phyloP scores from a whole-genome alignment of 345 rosid species.

The Aegle marmelos region DNA sequence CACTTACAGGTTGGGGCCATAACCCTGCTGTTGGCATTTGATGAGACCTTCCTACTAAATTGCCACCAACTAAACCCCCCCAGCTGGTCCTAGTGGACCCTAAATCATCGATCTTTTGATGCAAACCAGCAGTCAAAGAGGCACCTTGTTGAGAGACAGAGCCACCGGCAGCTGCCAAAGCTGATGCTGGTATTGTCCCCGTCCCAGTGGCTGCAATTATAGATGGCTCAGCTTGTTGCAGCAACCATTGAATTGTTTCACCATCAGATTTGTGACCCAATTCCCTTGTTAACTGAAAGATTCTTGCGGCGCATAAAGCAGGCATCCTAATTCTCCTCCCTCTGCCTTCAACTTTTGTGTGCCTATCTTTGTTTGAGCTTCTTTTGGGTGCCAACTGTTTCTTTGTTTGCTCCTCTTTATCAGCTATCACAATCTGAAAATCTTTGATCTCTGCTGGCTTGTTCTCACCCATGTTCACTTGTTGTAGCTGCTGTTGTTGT shows the following conservation, averaged over 20 bases:
- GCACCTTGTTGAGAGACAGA: conserved; percentile 65
- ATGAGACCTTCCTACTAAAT: conserved; percentile 62
- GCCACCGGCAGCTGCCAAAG: conserved; percentile 57
- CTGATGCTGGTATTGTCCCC: conserved; percentile 96
- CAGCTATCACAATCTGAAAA: conserved; percentile 68
- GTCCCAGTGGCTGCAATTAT: conserved; percentile 89
- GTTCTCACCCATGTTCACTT: conserved; percentile 37
- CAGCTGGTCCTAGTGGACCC: conserved; percentile 66
- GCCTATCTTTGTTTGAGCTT: conserved; percentile 92
- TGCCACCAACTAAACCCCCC: conserved; percentile 55
- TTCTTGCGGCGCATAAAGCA: conserved; percentile 94
- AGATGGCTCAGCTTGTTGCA: conserved; percentile 94
- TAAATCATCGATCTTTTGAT: conserved; percentile 62
- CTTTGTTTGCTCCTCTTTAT: conserved; percentile 52
- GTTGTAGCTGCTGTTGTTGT: conserved; percentile 30
- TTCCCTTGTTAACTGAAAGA: conserved; percentile 93
- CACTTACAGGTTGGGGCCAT: conserved; percentile 67
- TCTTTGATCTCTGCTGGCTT: conserved; percentile 68
- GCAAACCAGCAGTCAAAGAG: conserved; percentile 65
- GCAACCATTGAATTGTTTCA: conserved; percentile 93
- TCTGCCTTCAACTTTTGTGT: conserved; percentile 93
- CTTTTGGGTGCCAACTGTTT: conserved; percentile 77
- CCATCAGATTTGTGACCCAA: conserved; percentile 98
- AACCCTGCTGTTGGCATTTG: conserved; percentile 57
- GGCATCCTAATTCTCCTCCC: conserved; percentile 98